Evolutionary conservation across 2,329 filamentous ascomycete genomes (phyloP).

Genomic region (Xylariaceae sp.): DNA sequence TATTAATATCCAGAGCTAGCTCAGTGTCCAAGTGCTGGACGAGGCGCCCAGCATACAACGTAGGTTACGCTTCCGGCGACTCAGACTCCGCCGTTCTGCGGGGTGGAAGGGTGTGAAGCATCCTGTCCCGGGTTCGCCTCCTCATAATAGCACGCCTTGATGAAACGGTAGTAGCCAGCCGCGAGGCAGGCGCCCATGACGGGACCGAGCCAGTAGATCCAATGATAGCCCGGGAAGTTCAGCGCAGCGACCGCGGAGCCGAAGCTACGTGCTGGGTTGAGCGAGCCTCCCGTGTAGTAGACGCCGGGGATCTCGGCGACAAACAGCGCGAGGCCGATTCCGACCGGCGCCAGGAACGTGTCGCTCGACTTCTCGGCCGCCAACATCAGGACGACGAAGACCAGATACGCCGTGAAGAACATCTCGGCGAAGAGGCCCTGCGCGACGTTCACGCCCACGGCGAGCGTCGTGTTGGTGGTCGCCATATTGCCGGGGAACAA

Average conservation of each 20-base stretch:
- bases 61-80: too few species aligned
- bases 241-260: slow-evolving; percentile 33
- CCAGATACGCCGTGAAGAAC: slow-evolving; percentile 51
- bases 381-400: slow-evolving; percentile 57
- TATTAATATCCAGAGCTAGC: too few species aligned
- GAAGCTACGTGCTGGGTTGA: slow-evolving; percentile 37
- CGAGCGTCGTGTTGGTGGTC: slow-evolving; percentile 15
- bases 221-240: slow-evolving; percentile 31
- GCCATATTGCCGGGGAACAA: slow-evolving; percentile 44
- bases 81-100: too few species aligned
- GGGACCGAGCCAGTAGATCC: slow-evolving; percentile 41
- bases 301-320: slow-evolving; percentile 35
- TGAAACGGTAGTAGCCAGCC: slow-evolving; percentile 31
- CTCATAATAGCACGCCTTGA: slow-evolving; percentile 37
- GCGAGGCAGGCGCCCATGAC: slow-evolving; percentile 34
- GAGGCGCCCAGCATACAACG: too few species aligned
- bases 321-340: slow-evolving; percentile 59
- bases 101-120: slow-evolving; percentile 2
- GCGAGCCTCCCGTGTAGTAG: slow-evolving; percentile 32
- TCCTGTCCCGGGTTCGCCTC: slow-evolving; percentile 32
- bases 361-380: slow-evolving; percentile 60
- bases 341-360: slow-evolving; percentile 58
- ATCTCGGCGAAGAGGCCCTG: slow-evolving; percentile 55
- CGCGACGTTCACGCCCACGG: slow-evolving; percentile 23
- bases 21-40: too few species aligned